Conservation (phyloP, 306 rosid genomes). For the Comarum palustre region DNA sequence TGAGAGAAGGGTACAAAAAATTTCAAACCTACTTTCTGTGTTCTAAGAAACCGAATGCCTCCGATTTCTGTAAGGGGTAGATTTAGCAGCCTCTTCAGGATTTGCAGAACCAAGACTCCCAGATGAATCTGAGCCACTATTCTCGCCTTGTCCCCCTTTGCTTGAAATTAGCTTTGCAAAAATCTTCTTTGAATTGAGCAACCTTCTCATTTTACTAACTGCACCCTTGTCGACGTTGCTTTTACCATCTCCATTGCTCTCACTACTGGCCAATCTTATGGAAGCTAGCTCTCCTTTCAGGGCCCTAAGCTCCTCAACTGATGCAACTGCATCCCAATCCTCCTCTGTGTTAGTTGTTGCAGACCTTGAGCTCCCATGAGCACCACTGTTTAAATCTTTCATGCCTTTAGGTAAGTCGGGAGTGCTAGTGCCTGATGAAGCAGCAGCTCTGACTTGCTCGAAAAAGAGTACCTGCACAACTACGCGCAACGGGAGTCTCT, state of each 20-base stretch:
- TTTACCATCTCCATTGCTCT: constrained; percentile 54
- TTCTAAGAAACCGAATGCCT: constrained; percentile 92
- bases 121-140: constrained; percentile 91
- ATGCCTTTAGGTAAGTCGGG: constrained; percentile 78
- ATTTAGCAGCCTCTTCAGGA: constrained; percentile 77
- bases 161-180: constrained; percentile 74
- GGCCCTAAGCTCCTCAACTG: constrained; percentile 82
- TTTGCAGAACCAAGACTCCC: constrained; percentile 75
- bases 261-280: constrained; percentile 60
- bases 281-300: constrained; percentile 83
- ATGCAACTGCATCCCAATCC: constrained; percentile 66
- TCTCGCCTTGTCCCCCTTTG: constrained; percentile 78
- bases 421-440: constrained; percentile 86
- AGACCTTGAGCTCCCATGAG: constrained; percentile 84
- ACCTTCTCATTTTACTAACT: constrained; percentile 67
- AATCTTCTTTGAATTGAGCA: constrained; percentile 77
- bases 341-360: constrained; percentile 77
- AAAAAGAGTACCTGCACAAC: constrained; percentile 93
- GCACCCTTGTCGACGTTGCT: constrained; percentile 64
- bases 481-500: constrained; percentile 88
- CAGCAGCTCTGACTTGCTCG: constrained; percentile 77
- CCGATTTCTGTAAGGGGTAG: constrained; percentile 83
- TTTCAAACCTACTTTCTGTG: constrained; percentile 24
- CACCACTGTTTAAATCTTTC: constrained; percentile 60
- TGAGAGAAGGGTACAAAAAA: constrained; percentile 19